Evolutionary conservation across 1,139 yeast species (phyloP).

Genomic region (Casaregolazyma lundiana): DNA sequence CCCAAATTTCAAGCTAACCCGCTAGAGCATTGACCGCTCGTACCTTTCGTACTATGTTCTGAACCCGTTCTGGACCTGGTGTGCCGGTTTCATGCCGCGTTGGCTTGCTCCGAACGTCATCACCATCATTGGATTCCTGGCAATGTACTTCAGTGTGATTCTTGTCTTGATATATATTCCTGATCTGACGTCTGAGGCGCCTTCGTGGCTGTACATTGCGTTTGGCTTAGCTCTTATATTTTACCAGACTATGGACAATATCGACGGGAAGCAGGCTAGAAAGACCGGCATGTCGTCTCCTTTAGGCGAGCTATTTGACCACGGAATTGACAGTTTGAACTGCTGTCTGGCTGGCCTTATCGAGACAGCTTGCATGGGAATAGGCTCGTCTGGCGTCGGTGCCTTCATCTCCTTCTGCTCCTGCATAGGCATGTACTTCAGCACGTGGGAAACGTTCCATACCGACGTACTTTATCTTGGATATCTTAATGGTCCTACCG

Average conservation of each 20-base stretch:
- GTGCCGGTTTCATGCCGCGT: slow-evolving; percentile 62
- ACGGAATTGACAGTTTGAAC: slow-evolving; percentile 74
- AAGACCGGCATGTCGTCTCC: slow-evolving; percentile 75
- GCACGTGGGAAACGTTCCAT: slow-evolving; percentile 80
- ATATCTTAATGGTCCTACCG: slow-evolving; percentile 74
- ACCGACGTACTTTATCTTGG: slow-evolving; percentile 68
- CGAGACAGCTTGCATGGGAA: slow-evolving; percentile 38
- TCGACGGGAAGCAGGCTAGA: slow-evolving; percentile 81
- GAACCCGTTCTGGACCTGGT: slow-evolving; percentile 67
- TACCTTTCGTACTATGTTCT: slow-evolving; percentile 57
- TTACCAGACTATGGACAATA: slow-evolving; percentile 81
- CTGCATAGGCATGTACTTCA: slow-evolving; percentile 63
- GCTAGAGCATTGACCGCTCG: slow-evolving; percentile 61
- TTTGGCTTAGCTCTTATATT: slow-evolving; percentile 67
- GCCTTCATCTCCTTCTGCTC: slow-evolving; percentile 57
- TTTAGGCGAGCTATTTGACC: slow-evolving; percentile 75
- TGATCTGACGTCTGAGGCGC: slow-evolving; percentile 46
- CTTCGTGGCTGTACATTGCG: slow-evolving; percentile 63
- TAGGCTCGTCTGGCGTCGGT: slow-evolving; percentile 37
- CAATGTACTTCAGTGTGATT: slow-evolving; percentile 50
- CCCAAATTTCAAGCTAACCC: background rate
- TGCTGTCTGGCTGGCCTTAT: slow-evolving; percentile 42
- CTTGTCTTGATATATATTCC: slow-evolving; percentile 60
- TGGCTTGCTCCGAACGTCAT: slow-evolving; percentile 77
- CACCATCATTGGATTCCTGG: slow-evolving; percentile 61